Evolutionary conservation across 306 rosid species (phyloP).

Genomic region (Erythrophleum fordii): DNA sequence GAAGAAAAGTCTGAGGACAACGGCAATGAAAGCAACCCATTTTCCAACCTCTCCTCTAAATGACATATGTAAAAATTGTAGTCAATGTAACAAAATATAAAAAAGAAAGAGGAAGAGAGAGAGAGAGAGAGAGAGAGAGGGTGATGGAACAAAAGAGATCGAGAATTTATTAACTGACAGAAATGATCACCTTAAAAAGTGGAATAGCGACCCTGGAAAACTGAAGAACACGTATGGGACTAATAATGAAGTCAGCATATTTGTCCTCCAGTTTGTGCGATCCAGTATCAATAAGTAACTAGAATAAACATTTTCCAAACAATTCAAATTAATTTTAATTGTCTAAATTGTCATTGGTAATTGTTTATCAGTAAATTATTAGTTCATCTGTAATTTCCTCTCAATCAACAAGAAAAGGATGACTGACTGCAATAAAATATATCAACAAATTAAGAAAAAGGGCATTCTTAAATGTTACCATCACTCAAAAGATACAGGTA

Average conservation of each 20-base stretch:
- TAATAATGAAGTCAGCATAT: conserved; percentile 80
- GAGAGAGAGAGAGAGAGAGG: conserved; percentile 4
- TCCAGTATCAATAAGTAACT: conserved; percentile 87
- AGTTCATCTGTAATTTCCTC: background rate
- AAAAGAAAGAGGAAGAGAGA: background rate
- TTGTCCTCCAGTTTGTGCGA: conserved; percentile 92
- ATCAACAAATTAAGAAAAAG: background rate
- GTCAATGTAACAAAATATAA: background rate
- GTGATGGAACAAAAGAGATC: too few species aligned
- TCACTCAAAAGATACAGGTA: background rate
- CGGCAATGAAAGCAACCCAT: conserved; percentile 81
- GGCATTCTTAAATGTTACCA: background rate
- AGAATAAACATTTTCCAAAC: conserved; percentile 30
- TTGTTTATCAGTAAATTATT: background rate
- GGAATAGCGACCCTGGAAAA: conserved; percentile 67
- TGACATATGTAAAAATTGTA: background rate
- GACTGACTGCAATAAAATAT: background rate
- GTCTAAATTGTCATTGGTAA: background rate
- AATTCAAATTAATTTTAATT: background rate
- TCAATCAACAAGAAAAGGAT: background rate
- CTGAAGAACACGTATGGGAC: conserved; percentile 93
- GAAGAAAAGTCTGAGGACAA: conserved; percentile 86
- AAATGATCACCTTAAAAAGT: conserved; percentile 59
- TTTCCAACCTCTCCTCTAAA: conserved; percentile 79
- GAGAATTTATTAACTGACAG: background rate